Percentiles rank a stretch among this genome's conserved stretches.
Evolutionary conservation across 345 rosid genomes (phyloP).

Genomic region (Eucalyptus shirleyi): DNA sequence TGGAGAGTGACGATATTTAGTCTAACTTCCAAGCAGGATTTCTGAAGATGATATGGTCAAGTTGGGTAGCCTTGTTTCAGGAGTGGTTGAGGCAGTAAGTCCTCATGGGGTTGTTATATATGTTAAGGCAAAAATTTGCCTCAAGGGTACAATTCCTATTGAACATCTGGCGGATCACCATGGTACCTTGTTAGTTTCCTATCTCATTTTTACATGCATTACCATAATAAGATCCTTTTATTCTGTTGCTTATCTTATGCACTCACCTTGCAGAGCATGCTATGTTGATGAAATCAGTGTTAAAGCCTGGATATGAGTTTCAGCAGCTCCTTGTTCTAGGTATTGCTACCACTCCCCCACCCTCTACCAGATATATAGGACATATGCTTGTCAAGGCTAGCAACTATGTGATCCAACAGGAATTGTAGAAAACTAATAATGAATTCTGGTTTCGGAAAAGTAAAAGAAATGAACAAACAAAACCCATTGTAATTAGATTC

Average conservation of each 20-base stretch:
- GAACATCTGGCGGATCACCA: constrained; percentile 94
- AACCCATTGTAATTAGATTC: not conserved
- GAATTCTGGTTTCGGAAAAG: not conserved
- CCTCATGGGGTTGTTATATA: constrained; percentile 41
- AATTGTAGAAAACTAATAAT: not conserved
- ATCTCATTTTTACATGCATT: not conserved
- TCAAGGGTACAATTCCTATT: constrained; percentile 59
- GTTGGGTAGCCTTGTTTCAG: constrained; percentile 72
- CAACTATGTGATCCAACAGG: not conserved
- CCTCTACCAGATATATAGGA: not conserved
- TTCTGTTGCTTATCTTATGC: constrained; percentile 9
- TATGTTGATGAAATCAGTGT: constrained; percentile 39
- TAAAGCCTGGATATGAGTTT: constrained; percentile 80
- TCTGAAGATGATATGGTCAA: constrained; percentile 66
- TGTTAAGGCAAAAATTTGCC: constrained; percentile 41
- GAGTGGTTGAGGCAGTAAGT: constrained; percentile 63
- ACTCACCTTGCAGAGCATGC: constrained; percentile 49
- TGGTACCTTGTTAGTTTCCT: constrained; percentile 27
- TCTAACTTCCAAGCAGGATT: constrained; percentile 25
- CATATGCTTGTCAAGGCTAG: not conserved
- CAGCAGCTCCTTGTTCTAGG: constrained; percentile 80
- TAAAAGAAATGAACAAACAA: not conserved
- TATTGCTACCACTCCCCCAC: constrained; percentile 1
- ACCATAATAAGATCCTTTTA: not conserved
- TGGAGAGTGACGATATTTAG: not conserved